phyloP scores from a whole-genome alignment of 768 basidiomycete genomes.

The Mycena filopes region DNA sequence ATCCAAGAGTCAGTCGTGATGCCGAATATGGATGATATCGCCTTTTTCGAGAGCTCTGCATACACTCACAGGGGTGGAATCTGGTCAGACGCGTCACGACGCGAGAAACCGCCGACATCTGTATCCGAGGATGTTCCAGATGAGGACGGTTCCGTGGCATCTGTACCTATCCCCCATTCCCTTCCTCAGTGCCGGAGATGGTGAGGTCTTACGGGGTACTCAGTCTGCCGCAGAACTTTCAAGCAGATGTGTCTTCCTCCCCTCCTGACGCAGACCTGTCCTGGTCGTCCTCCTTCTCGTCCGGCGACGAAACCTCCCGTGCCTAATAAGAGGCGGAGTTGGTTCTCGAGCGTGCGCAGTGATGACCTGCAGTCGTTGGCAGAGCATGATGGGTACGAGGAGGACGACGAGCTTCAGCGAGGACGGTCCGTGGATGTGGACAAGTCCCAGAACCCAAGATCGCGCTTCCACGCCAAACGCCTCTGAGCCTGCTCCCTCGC shows the following conservation, averaged over 20 bases:
- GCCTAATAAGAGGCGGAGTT: slow-evolving; percentile 59
- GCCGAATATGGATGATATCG: slow-evolving; percentile 98
- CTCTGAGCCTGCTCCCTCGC: slow-evolving; percentile 48
- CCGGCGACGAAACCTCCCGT: slow-evolving; percentile 36
- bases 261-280: slow-evolving; percentile 38
- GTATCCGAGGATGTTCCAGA: slow-evolving; percentile 34
- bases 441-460: slow-evolving; percentile 39
- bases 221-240: slow-evolving; percentile 45
- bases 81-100: slow-evolving; percentile 80
- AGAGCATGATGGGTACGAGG: slow-evolving; percentile 35
- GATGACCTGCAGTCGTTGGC: slow-evolving; percentile 45
- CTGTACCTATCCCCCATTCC: slow-evolving; percentile 48
- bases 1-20: slow-evolving; percentile 94
- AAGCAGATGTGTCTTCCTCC: slow-evolving; percentile 33
- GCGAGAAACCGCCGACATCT: slow-evolving; percentile 42
- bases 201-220: slow-evolving; percentile 36
- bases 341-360: slow-evolving; percentile 62
- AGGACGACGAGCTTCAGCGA: slow-evolving; percentile 43
- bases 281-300: slow-evolving; percentile 30
- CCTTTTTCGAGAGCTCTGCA: slow-evolving; percentile 86
- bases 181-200: slow-evolving; percentile 26
- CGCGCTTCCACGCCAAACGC: slow-evolving; percentile 48
- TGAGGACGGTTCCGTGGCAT: slow-evolving; percentile 47
- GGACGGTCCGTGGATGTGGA: slow-evolving; percentile 50
- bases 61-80: slow-evolving; percentile 86